Evolutionary conservation across 2,329 filamentous ascomycete genomes (phyloP).

Genomic region (Cryphonectria parasitica): DNA sequence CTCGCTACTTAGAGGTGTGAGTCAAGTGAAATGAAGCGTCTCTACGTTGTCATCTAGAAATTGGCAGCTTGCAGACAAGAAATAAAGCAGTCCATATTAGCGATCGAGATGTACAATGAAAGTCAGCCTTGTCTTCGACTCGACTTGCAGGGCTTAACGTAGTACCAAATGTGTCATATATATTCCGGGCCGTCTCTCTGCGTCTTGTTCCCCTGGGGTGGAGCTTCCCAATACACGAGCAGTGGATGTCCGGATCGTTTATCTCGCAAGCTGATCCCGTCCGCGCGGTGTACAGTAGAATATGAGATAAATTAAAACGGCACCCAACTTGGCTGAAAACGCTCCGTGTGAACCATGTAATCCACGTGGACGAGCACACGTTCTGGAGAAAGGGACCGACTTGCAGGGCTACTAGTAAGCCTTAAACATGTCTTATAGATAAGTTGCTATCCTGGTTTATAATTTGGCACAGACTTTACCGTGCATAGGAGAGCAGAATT

Average conservation of each 20-base stretch:
- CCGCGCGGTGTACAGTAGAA: neutral
- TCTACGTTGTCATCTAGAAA: neutral
- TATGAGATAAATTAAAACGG: neutral
- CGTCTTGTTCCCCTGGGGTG: neutral
- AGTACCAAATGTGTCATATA: neutral
- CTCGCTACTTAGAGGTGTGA: neutral
- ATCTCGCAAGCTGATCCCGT: neutral
- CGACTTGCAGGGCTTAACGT: neutral
- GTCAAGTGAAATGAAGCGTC: neutral
- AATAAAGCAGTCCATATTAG: neutral
- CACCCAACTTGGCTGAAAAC: neutral
- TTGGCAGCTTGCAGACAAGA: neutral
- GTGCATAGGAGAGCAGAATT: neutral
- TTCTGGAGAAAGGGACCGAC: neutral
- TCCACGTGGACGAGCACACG: neutral
- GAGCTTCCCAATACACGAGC: neutral
- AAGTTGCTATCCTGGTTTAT: neutral
- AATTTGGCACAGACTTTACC: neutral
- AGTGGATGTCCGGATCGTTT: neutral
- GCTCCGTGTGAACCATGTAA: neutral
- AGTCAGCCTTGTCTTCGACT: neutral
- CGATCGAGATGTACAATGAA: slow-evolving; percentile 3
- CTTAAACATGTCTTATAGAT: neutral
- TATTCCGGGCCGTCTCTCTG: neutral
- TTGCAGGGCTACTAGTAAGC: neutral